Evolutionary conservation across 2,329 filamentous ascomycete genomes (phyloP).

Genomic region (Phyllachora maydis): DNA sequence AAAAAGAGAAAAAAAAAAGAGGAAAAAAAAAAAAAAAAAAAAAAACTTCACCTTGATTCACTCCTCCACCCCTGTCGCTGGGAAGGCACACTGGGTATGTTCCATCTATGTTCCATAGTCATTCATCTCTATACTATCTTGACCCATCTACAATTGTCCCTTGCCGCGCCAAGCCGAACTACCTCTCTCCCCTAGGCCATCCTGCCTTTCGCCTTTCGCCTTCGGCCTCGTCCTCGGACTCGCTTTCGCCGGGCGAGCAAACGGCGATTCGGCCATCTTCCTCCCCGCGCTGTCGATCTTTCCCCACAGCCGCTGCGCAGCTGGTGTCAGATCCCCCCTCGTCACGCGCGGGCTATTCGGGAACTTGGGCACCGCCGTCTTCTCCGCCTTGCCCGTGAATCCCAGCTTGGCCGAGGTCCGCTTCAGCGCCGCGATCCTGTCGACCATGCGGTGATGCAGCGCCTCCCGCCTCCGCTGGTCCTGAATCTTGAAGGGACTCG

Average conservation of each 20-base stretch:
- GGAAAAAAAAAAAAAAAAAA: too few species aligned
- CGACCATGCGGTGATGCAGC: slow-evolving; percentile 72
- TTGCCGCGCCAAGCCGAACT: too few species aligned
- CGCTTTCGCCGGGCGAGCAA: slow-evolving; percentile 12
- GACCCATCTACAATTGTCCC: too few species aligned
- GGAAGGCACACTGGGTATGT: too few species aligned
- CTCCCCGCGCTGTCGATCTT: slow-evolving; percentile 27
- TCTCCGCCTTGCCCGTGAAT: slow-evolving; percentile 34
- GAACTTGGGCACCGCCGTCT: slow-evolving; percentile 47
- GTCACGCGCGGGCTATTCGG: slow-evolving; percentile 41
- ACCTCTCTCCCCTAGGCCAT: slow-evolving; percentile 13
- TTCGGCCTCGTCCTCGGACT: slow-evolving; percentile 19
- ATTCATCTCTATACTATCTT: too few species aligned
- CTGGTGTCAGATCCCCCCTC: slow-evolving; percentile 46
- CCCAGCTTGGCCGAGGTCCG: slow-evolving; percentile 37
- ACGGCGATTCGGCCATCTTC: slow-evolving; percentile 15
- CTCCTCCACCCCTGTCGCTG: too few species aligned
- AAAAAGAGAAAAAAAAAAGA: too few species aligned
- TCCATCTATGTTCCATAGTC: too few species aligned
- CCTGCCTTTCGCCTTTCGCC: slow-evolving; percentile 14
- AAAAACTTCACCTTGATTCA: too few species aligned
- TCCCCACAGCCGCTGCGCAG: slow-evolving; percentile 47
- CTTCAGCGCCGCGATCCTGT: slow-evolving; percentile 55
- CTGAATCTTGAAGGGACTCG: slow-evolving; percentile 64
- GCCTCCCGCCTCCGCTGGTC: slow-evolving; percentile 59